phyloP scores from a whole-genome alignment of 306 rosid genomes.

The Cotoneaster glaucophyllus region DNA sequence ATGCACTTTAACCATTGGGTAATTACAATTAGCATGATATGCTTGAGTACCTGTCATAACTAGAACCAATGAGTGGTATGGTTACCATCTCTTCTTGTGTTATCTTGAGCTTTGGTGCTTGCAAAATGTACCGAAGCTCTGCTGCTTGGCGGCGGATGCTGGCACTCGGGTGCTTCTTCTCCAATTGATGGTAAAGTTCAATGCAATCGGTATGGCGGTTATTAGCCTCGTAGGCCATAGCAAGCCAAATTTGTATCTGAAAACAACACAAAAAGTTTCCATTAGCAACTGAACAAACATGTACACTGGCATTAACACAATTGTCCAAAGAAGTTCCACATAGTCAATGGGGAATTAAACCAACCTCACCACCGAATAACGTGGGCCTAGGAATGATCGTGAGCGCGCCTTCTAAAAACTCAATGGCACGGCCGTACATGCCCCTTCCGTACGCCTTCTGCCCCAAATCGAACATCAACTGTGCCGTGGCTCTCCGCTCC shows the following conservation, averaged over 20 bases:
- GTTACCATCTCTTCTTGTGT: slow-evolving; percentile 97
- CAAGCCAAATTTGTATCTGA: slow-evolving; percentile 97
- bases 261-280: not conserved
- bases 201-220: slow-evolving; percentile 85
- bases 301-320: not conserved
- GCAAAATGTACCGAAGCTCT: slow-evolving; percentile 87
- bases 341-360: slow-evolving; percentile 19
- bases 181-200: slow-evolving; percentile 72
- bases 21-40: not conserved
- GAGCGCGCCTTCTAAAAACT: slow-evolving; percentile 88
- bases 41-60: slow-evolving; percentile 49
- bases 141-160: slow-evolving; percentile 93
- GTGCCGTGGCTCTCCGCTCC: slow-evolving; percentile 84
- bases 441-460: slow-evolving; percentile 92
- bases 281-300: not conserved
- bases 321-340: not conserved
- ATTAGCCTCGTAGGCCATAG: slow-evolving; percentile 97
- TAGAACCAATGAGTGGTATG: slow-evolving; percentile 61
- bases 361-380: slow-evolving; percentile 94
- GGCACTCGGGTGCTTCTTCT: slow-evolving; percentile 59
- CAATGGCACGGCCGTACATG: slow-evolving; percentile 84
- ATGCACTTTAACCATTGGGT: too few species aligned
- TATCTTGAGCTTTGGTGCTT: slow-evolving; percentile 96
- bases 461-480: slow-evolving; percentile 91
- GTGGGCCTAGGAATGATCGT: slow-evolving; percentile 82